phyloP scores from a whole-genome alignment of 164 flowering plant genomes.

The Euptelea pleiosperma region DNA sequence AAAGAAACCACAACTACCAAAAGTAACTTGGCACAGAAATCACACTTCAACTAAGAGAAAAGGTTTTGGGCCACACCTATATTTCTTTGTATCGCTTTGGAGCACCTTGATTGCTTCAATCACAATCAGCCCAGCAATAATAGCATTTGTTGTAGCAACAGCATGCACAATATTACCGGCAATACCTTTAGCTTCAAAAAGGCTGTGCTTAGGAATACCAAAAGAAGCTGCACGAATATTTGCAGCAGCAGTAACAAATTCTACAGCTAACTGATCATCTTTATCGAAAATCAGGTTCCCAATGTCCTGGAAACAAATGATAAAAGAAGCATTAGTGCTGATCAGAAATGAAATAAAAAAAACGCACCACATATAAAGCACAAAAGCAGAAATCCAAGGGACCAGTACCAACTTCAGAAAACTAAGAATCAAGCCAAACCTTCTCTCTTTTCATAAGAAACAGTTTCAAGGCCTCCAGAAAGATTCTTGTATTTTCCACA shows the following conservation, averaged over 20 bases:
- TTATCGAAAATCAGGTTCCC: slow-evolving; percentile 88
- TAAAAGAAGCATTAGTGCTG: background rate
- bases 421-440: slow-evolving; percentile 37
- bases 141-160: slow-evolving; percentile 98
- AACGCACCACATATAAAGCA: background rate
- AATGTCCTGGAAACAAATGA: slow-evolving; percentile 54
- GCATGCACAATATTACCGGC: slow-evolving; percentile 99
- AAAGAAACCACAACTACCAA: background rate
- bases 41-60: background rate
- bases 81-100: slow-evolving; percentile 48
- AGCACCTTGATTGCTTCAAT: slow-evolving; percentile 97
- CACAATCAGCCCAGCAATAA: slow-evolving; percentile 91
- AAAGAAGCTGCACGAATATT: slow-evolving; percentile 93
- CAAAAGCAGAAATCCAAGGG: background rate
- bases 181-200: slow-evolving; percentile 98
- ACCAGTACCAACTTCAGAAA: slow-evolving; percentile 4
- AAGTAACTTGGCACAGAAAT: slow-evolving; percentile 2
- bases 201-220: slow-evolving; percentile 88
- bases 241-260: slow-evolving; percentile 98
- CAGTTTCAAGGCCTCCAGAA: slow-evolving; percentile 74
- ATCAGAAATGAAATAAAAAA: background rate
- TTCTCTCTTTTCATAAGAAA: slow-evolving; percentile 66
- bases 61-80: slow-evolving; percentile 43
- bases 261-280: slow-evolving; percentile 97
- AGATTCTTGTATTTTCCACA: slow-evolving; percentile 67